phyloP scores from a whole-genome alignment of 345 rosid species.

The Citrus australasica region DNA sequence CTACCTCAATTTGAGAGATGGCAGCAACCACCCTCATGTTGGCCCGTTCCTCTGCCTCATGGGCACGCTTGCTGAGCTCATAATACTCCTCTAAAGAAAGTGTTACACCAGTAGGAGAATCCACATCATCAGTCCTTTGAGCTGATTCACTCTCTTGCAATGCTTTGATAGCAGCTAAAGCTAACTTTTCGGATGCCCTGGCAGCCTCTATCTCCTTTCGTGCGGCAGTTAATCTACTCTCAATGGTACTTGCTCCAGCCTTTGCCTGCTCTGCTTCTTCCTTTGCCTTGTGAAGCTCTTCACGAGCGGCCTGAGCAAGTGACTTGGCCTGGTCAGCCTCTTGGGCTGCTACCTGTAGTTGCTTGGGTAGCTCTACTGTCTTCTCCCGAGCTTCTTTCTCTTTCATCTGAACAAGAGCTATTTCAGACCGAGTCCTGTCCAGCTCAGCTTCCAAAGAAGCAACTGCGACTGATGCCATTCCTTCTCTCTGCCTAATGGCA shows the following conservation, averaged over 20 bases:
- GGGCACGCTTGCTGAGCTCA: constrained; percentile 74
- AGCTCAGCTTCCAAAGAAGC: constrained; percentile 78
- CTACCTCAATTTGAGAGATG: constrained; percentile 63
- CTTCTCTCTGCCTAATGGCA: constrained; percentile 71
- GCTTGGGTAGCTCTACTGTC: constrained; percentile 64
- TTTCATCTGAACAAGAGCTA: constrained; percentile 49
- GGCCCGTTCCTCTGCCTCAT: constrained; percentile 77
- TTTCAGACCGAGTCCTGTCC: constrained; percentile 54
- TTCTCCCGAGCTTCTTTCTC: constrained; percentile 67
- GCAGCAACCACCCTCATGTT: constrained; percentile 70
- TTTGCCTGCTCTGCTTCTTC: constrained; percentile 85
- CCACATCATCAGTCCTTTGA: constrained; percentile 28
- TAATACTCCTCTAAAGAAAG: constrained; percentile 87
- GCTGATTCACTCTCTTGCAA: constrained; percentile 77
- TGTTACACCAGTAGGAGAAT: constrained; percentile 54
- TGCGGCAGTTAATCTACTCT: constrained; percentile 68
- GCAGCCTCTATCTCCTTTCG: constrained; percentile 85
- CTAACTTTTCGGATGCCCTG: constrained; percentile 80
- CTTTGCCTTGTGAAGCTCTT: constrained; percentile 67
- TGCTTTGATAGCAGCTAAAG: constrained; percentile 81
- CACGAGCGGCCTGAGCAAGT: constrained; percentile 59
- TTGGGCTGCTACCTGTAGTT: constrained; percentile 64
- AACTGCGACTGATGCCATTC: constrained; percentile 74
- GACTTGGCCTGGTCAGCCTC: constrained; percentile 81
- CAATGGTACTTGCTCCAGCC: constrained; percentile 68